Percentiles rank a stretch among this genome's conserved stretches.
These are phyloP conservation scores for Wickerhamiella alocasiicola DNA, from an alignment of 805 yeast genomes.

Conservation along the genomic window DNA sequence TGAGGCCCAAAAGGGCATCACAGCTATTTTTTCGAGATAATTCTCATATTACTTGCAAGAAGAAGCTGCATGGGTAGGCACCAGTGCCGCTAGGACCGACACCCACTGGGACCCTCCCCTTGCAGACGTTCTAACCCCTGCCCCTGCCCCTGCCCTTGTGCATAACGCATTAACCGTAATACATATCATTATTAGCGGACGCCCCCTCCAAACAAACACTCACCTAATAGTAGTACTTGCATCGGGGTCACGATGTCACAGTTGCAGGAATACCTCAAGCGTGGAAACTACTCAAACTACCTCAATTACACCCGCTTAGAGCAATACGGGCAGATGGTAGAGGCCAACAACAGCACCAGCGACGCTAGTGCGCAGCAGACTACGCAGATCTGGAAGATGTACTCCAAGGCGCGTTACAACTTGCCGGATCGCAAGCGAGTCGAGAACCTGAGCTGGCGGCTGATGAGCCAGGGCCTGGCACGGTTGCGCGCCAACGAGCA, in stretches of 20 bases:
- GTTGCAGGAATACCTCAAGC: conserved; percentile 5
- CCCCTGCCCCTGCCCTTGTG: conserved; percentile 4
- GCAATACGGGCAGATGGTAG: neutral
- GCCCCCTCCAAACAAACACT: neutral
- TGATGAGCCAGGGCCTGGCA: conserved; percentile 36
- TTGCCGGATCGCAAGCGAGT: conserved; percentile 65
- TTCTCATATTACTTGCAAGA: too few relatives aligned
- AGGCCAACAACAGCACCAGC: neutral
- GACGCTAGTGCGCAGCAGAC: conserved; percentile 20
- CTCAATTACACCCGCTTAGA: conserved; percentile 6
- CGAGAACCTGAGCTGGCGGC: conserved; percentile 79
- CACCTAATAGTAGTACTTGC: neutral
- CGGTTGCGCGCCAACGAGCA: neutral
- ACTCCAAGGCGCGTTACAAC: conserved; percentile 58
- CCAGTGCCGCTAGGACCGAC: too few relatives aligned
- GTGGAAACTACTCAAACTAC: conserved; percentile 7
- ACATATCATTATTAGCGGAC: neutral
- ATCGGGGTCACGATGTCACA: neutral
- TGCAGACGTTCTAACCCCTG: too few relatives aligned
- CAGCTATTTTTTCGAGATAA: too few relatives aligned
- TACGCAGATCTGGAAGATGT: conserved; percentile 66
- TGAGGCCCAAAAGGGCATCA: too few relatives aligned
- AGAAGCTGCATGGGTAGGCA: too few relatives aligned
- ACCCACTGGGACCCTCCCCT: too few relatives aligned
- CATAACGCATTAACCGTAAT: neutral